Base-by-base conservation (phyloP, 2,329 filamentous ascomycete genomes). In the Hymenoscyphus albidus region DNA sequence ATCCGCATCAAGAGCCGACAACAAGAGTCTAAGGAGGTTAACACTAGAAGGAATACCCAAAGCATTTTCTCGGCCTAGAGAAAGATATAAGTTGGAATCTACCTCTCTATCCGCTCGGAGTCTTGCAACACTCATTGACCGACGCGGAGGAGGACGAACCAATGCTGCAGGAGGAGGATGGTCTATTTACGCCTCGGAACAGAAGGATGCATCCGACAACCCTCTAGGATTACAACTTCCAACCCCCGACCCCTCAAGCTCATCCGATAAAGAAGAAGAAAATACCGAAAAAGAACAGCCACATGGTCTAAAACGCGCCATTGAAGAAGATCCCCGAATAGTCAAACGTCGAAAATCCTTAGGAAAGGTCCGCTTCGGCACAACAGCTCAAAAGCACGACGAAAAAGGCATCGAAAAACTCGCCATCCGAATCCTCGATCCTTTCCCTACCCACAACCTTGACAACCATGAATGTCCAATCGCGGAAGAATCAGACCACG, bases 21-120 rank as follows among this genome's bases (percentile, higher is more conserved):
- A 82, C 4, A 85, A 84, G 59, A 89, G 86, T 70, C 78, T 95
- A 32, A 85, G 88, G 62, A 86, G 84, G 48, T 80, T 95, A 3
- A 85, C 96, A 4, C 81, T 93, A 38, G 88, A 93, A 67, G 90
- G 91, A 1, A 87, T 97, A 7, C 91, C 92, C 0, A 93, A 92
- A 72, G 92, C 92, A 0, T 82, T 96, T 13, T 95, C 91, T 0
- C 83, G 87, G 14, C 90, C 91, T 0, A 84, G 89, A 38, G 84
- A 89, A 67, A 83, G 92, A 38, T 94, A 91, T 69, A 83, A 86
- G 0, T 79, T 97, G 0, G 84, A 86, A 66, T 77, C 84, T 5
- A 91, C 90, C 1, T 86, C 83, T 59, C 80, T 96, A 22, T 83
- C 84, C 0, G 90, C 91, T 16, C 88, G 86, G 69, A 93, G 89